These are phyloP conservation scores for Paecilomyces fulvus DNA, from an alignment of 2,329 filamentous ascomycete genomes.

Conservation along the genomic window DNA sequence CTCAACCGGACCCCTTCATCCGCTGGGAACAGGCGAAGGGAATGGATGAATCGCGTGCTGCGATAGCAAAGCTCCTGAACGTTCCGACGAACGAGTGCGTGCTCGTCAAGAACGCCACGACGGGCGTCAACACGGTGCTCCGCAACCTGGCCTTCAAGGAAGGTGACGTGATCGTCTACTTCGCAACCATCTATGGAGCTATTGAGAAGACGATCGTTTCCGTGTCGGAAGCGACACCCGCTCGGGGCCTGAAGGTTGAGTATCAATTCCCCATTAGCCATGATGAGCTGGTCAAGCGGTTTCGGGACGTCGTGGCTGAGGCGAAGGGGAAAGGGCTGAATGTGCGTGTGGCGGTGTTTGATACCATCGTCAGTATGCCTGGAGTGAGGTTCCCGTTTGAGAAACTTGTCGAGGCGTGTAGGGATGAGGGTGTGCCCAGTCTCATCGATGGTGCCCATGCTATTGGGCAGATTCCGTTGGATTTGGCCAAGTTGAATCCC, in stretches of 20 bases:
- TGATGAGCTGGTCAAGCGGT: slow-evolving; percentile 53
- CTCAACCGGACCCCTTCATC: slow-evolving; percentile 66
- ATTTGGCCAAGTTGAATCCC: slow-evolving; percentile 58
- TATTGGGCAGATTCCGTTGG: slow-evolving; percentile 66
- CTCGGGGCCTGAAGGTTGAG: slow-evolving; percentile 45
- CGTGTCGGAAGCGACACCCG: slow-evolving; percentile 57
- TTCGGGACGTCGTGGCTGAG: slow-evolving; percentile 50
- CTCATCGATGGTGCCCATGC: slow-evolving; percentile 80
- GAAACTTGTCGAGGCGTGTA: slow-evolving; percentile 54
- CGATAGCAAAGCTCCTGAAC: slow-evolving; percentile 58
- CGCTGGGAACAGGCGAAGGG: slow-evolving; percentile 56
- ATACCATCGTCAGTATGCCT: slow-evolving; percentile 70
- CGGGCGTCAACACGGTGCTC: slow-evolving; percentile 62
- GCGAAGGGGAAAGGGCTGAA: slow-evolving; percentile 51
- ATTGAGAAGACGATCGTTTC: slow-evolving; percentile 68
- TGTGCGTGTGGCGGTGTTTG: slow-evolving; percentile 64
- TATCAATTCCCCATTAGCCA: slow-evolving; percentile 64
- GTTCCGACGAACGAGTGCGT: slow-evolving; percentile 60
- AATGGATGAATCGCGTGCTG: slow-evolving; percentile 56
- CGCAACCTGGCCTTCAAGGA: slow-evolving; percentile 60
- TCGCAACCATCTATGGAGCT: slow-evolving; percentile 68
- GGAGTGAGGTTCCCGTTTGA: slow-evolving; percentile 76
- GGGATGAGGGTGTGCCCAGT: slow-evolving; percentile 59
- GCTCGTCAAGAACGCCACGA: slow-evolving; percentile 74
- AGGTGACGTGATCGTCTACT: slow-evolving; percentile 68